These are phyloP conservation scores for Yamadazyma songkhlaensis DNA, from an alignment of 1,139 yeast species.

Conservation along the genomic window DNA sequence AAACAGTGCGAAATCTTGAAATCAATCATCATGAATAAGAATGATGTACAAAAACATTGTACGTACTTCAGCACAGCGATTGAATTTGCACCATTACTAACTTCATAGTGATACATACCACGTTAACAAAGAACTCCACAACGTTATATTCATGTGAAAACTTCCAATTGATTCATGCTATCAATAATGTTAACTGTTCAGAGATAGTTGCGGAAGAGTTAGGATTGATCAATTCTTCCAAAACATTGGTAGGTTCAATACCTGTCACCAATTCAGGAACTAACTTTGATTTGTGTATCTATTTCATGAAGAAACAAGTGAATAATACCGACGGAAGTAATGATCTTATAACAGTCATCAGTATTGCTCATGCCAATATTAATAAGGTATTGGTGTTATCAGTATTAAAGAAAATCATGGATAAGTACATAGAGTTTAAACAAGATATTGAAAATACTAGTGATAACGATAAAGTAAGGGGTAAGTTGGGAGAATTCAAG, in stretches of 20 bases:
- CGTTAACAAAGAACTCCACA: conserved; percentile 53
- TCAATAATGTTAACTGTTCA: conserved; percentile 47
- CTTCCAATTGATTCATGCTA: conserved; percentile 32
- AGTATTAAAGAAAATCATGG: conserved; percentile 48
- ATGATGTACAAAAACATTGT: conserved; percentile 31
- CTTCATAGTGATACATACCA: conserved; percentile 36
- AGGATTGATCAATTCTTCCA: conserved; percentile 50
- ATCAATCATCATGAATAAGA: conserved; percentile 16
- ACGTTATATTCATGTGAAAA: conserved; percentile 57
- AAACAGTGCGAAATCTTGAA: not conserved
- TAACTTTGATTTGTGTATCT: conserved; percentile 36
- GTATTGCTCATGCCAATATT: conserved; percentile 43
- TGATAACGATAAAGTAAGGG: conserved; percentile 17
- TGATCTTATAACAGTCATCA: conserved; percentile 50
- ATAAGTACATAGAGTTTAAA: conserved; percentile 44
- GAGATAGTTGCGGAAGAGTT: conserved; percentile 55
- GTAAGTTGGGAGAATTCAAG: conserved; percentile 48
- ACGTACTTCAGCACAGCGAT: no score
- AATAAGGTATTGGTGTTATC: conserved; percentile 45
- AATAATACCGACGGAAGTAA: conserved; percentile 42
- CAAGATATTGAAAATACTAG: conserved; percentile 19
- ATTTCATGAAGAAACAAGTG: conserved; percentile 48
- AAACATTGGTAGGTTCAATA: conserved; percentile 43
- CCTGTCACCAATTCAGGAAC: conserved; percentile 28
- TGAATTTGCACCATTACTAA: no score